Base-by-base conservation (phyloP, 768 basidiomycete species). In the Auriscalpium vulgare region DNA sequence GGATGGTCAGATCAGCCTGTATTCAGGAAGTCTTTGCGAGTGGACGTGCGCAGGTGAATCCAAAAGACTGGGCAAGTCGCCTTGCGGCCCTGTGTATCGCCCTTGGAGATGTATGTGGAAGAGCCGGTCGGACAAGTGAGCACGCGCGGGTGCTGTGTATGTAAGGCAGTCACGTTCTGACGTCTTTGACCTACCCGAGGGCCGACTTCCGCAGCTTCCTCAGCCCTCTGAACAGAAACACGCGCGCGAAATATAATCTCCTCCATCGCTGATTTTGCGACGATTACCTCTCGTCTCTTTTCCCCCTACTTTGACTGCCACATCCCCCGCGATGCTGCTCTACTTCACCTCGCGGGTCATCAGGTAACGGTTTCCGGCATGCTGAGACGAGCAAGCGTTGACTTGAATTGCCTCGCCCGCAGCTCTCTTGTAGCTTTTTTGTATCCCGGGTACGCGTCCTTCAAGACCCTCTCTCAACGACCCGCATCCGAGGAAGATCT, bases 381-480 rank as follows among this genome's bases (percentile, higher is more conserved):
- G 23, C 44, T 21, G 34, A n/a, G 46, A 44, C 13, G 11, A 37
- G 35, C 46, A 23, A 10, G 14, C 10, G n/a, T 19, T n/a, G 16
- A 37, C 16, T 17, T 16, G 34, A n/a, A 44, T 45, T 47, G 54
- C 23, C 53, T 54, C 37, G 50, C 29, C 29, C 23, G 47, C 60
- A 89, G 88, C 68, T 85, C 86, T n/a, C 70, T 80, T 37, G 77
- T 76, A 6, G 90, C 86, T 17, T 95, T 92, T 71, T 79, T 95
- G 43, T 95, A 97, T 69, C 94, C 94, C 0, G 89, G 88, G 21
- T 97, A 97, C 72, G 90, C 92, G 35, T 94, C 91, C n/a, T 97
- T 95, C 76, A 97, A 97, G 75, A 84, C 90, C 0, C 80, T 97
- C 36, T 87, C 88, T 38, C 84, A 88, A 63, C 78, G 91, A n/a